Base-by-base conservation (phyloP, 345 rosid genomes). In the Pelargonium nanum region DNA sequence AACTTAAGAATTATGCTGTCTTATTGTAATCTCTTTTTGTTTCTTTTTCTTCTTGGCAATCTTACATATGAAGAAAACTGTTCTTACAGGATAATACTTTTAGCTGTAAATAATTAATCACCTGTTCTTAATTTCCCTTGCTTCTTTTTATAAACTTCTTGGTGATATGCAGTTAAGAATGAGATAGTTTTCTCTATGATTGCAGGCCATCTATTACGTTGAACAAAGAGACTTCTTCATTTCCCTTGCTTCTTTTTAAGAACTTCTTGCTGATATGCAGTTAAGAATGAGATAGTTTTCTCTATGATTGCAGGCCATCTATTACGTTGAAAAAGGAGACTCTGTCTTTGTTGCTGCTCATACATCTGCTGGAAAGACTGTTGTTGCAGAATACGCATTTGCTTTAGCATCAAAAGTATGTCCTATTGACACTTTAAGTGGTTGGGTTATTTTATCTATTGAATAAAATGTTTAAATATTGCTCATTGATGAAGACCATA, bases 331-430 rank as follows among this genome's bases (percentile, higher is more conserved):
- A 74, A 92, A 75, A 65, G 97, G 98, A 44, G 94, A 89, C 53
- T 92, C 98, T 61, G 97, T 92, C 63, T 92, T 92, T 64, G 98
- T 92, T 58, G 91, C 94, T 2, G 98, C 98, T 69, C 98, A 92
- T 75, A 92, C 98, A 62, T 92, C 98, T 63, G 98, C 97, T 20
- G 98, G 98, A 67, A 92, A 89, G 80, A 92, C 98, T 15, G 98
- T 89, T 68, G 94, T 92, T 79, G 98, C 98, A 59, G 98, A 92
- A 70, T 92, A 92, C 75, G 97, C 98, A 58, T 92, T 92, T 70
- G 95, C 98, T 70, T 78, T 92, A 81, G 95, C 95, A 65, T 82
- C 97, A 60, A 92, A 89, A 79, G 97, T 89, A 81, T 56, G 66
- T 56, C 61, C 24, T 59, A 70, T 55, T 51, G 40, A 62, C 24